phyloP scores from a whole-genome alignment of 345 rosid genomes.

The Ceriops decandra region DNA sequence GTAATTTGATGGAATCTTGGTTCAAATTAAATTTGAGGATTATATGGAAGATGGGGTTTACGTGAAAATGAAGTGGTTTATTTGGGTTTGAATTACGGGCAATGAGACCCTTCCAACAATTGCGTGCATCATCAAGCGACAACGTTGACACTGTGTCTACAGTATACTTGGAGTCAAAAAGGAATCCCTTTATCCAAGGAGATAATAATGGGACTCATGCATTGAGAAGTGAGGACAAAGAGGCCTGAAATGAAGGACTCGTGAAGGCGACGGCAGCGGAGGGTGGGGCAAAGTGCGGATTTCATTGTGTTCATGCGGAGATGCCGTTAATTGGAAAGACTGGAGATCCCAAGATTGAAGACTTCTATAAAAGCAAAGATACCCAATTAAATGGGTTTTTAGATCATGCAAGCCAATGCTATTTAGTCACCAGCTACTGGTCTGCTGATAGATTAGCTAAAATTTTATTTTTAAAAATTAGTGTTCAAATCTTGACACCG shows the following conservation, averaged over 20 bases:
- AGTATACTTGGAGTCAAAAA: conserved; percentile 23
- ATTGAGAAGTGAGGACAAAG: conserved; percentile 10
- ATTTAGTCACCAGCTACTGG: no score
- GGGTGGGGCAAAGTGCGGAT: conserved; percentile 2
- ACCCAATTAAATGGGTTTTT: no score
- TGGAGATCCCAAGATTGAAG: conserved; percentile 30
- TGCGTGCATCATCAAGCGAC: conserved; percentile 18
- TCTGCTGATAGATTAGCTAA: no score
- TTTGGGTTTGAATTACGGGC: conserved; percentile 21
- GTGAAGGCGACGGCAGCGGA: conserved; percentile 57
- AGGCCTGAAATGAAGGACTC: conserved; percentile 40
- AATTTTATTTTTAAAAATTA: no score
- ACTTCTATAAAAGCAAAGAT: neutral
- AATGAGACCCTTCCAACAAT: conserved; percentile 9
- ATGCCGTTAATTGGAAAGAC: neutral
- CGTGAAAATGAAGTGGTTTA: conserved; percentile 34
- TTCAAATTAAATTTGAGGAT: neutral
- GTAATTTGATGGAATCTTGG: no score
- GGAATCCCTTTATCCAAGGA: conserved; percentile 43
- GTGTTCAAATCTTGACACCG: no score
- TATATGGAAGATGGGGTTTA: conserved; percentile 4
- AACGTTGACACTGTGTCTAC: neutral
- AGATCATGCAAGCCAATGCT: no score
- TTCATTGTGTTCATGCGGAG: conserved; percentile 31
- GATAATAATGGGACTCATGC: conserved; percentile 12